A percentile compares a stretch with the other conserved stretches of the same genome.
Evolutionary conservation across 1,284 basidiomycete genomes (phyloP).

Genomic region (Cryptococcus deneoformans): DNA sequence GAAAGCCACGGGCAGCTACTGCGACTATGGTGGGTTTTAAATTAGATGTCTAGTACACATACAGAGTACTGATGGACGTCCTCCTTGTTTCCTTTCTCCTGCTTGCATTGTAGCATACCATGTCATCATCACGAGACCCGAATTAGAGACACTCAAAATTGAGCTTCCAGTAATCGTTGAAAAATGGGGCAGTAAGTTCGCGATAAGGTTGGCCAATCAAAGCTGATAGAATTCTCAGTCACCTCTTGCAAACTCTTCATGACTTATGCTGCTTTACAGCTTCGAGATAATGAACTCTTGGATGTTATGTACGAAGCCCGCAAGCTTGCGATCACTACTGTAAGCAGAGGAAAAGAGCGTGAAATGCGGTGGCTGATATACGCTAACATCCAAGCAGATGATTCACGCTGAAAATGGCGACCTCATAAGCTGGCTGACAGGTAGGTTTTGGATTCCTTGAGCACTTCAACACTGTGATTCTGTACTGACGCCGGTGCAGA

Average conservation of each 20-base stretch:
- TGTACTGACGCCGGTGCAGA: not conserved
- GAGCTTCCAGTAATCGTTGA: conserved; percentile 16
- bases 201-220: conserved; percentile 1
- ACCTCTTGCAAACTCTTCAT: conserved; percentile 15
- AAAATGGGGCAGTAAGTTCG: conserved; percentile 5
- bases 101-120: conserved; percentile 3
- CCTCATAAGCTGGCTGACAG: conserved; percentile 21
- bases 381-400: conserved; percentile 7
- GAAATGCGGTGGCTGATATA: not conserved
- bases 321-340: conserved; percentile 15
- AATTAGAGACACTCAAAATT: conserved; percentile 8
- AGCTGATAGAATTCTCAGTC: not conserved
- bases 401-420: conserved; percentile 23
- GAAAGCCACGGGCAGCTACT: conserved; percentile 8
- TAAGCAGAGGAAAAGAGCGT: not conserved
- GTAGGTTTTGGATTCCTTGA: conserved; percentile 3
- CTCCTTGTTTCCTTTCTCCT: no score
- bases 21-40: conserved; percentile 8
- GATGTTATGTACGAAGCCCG: conserved; percentile 17
- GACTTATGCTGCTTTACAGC: conserved; percentile 13
- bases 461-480: conserved; percentile 3
- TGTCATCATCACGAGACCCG: conserved; percentile 14
- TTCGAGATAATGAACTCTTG: conserved; percentile 16
- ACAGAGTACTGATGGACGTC: no score
- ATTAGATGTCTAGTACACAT: no score